A percentile compares a stretch with the other conserved stretches of the same genome.
Evolutionary conservation across 257 asterid species (phyloP).

Genomic region (Fraxinus pennsylvanica): DNA sequence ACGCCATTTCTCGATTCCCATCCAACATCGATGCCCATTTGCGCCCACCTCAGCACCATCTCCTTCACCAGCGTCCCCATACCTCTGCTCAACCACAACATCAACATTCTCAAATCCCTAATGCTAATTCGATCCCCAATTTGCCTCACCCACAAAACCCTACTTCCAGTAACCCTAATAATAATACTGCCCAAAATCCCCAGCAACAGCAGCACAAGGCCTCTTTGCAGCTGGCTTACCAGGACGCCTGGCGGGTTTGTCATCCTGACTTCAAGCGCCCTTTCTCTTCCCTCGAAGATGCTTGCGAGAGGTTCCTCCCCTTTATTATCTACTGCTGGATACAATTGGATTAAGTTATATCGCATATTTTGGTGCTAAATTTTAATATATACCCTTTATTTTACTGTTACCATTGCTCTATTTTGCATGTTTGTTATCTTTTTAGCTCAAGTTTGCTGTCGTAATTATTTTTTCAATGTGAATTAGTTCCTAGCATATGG

Average conservation of each 20-base stretch:
- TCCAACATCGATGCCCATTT: constrained; percentile 93
- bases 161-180: constrained; percentile 19
- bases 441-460: background rate
- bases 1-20: constrained; percentile 90
- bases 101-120: constrained; percentile 24
- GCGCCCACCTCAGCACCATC: constrained; percentile 68
- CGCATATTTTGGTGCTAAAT: background rate
- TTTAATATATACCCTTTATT: no score
- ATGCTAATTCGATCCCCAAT: constrained; percentile 26
- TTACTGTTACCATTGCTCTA: background rate
- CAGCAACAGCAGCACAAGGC: constrained; percentile 54
- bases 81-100: constrained; percentile 14
- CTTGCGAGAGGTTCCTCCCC: constrained; percentile 68
- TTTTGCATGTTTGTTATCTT: background rate
- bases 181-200: background rate
- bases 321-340: background rate
- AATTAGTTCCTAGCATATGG: background rate
- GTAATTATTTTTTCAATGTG: background rate
- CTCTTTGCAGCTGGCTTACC: constrained; percentile 86
- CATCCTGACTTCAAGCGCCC: constrained; percentile 95
- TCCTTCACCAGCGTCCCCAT: constrained; percentile 44
- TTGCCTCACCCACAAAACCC: constrained; percentile 33
- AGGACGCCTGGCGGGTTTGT: constrained; percentile 98
- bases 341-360: background rate
- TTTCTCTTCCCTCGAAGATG: constrained; percentile 87